Evolutionary conservation across 2,329 filamentous ascomycete species (phyloP).

Genomic region (Phaeoacremonium minimum): DNA sequence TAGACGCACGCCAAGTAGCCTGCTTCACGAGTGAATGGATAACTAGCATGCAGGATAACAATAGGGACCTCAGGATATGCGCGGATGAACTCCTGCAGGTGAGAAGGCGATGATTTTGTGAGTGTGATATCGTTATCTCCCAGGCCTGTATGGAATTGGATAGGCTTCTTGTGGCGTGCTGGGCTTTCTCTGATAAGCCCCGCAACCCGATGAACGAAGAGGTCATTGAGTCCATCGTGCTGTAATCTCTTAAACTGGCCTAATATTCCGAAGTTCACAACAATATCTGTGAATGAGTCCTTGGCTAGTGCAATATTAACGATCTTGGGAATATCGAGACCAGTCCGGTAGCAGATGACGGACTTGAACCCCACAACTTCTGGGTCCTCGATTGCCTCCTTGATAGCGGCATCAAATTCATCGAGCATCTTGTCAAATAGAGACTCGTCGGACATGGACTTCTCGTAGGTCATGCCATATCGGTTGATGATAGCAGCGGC

Average conservation of each 20-base stretch:
- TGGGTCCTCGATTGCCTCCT: slow-evolving; percentile 54
- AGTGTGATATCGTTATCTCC: slow-evolving; percentile 76
- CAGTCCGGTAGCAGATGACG: slow-evolving; percentile 76
- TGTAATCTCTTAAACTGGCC: slow-evolving; percentile 50
- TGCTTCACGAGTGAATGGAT: slow-evolving; percentile 74
- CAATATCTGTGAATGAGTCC: slow-evolving; percentile 31
- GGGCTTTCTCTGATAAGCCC: slow-evolving; percentile 46
- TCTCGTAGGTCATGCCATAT: slow-evolving; percentile 24
- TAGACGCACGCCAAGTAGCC: slow-evolving; percentile 77
- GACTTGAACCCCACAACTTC: slow-evolving; percentile 79
- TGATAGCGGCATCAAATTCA: slow-evolving; percentile 49
- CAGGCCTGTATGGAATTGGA: slow-evolving; percentile 81
- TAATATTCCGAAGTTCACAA: slow-evolving; percentile 20
- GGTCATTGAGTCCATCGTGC: slow-evolving; percentile 63
- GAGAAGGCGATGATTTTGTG: slow-evolving; percentile 66
- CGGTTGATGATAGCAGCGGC: slow-evolving; percentile 58
- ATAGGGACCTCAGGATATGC: slow-evolving; percentile 66
- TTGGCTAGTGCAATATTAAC: slow-evolving; percentile 36
- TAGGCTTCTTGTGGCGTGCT: slow-evolving; percentile 55
- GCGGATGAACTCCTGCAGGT: slow-evolving; percentile 70
- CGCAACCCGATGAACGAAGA: slow-evolving; percentile 62
- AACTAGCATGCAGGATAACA: slow-evolving; percentile 74
- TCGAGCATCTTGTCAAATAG: slow-evolving; percentile 39
- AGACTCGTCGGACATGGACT: slow-evolving; percentile 32
- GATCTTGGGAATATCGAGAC: slow-evolving; percentile 53